Base-by-base conservation (phyloP, 805 yeast species). In the Kodamaea laetipori region DNA sequence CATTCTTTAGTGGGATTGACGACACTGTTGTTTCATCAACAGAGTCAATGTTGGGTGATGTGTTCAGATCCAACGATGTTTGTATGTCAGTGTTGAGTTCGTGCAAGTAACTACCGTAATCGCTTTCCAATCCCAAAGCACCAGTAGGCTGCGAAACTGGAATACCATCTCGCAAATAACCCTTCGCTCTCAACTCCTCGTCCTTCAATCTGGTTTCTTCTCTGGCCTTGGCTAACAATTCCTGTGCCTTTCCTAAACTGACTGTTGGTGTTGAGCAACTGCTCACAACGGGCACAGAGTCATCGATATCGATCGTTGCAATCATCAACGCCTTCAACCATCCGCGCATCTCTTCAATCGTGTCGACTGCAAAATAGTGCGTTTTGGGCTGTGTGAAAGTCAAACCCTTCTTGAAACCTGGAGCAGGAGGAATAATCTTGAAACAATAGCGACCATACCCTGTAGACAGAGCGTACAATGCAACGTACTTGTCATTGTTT, bases 191-290 rank as follows among this genome's bases (percentile, higher is more conserved):
- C 28, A 68, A 59, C 38, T 74, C 77, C 43, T 77, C 71, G 49
- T 78, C 78, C 51, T 81, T 80, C 41, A 72, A 55, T 50, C 74
- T 76, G 0, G 86, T 81, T 50, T 80, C 87, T 55, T 84, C 94
- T 56, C 95, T 75, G 0, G 96, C 94, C 52, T 83, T 86, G 2
- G 87, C 83, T 55, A 89, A 71, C 62, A 94, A 64, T 56, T 83
- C 95, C 64, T 89, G 95, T 0, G 99, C 99, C 54, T 81, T 82
- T 37, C 81, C 79, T 49, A 94, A 69, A 8, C 96, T 82, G 6
- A 94, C 90, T 0, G 98, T 92, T n/a, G 99, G 98, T 0, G 97
- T 89, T 9, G 86, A 84, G 62, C 96, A 92, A 11, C 97, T 86
- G 47, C 96, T 85, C 7, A 90, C 84, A 1, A 89, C 94, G 0